Evolutionary conservation across 257 asterid genomes (phyloP), one percentile per base, ranked within the genome.

Genomic region (Solanum sejunctum): DNA sequence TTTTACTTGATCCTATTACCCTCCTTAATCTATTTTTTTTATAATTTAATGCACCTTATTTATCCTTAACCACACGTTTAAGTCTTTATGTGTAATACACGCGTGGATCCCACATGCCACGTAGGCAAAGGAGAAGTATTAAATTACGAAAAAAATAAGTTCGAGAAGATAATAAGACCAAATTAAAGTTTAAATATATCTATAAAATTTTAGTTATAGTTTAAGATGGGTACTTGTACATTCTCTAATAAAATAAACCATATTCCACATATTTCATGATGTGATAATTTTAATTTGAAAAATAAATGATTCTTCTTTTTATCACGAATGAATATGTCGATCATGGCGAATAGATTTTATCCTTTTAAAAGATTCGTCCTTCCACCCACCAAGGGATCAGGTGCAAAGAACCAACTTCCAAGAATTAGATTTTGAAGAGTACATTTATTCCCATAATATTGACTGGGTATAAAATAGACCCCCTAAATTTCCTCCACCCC

Each of bases 341-440:
- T 73, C 81, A 73, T 73, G 81, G 41, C 21, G 61, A 75, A 49
- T 75, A 75, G 2, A 49, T 49, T 49, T 75, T 43, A 75, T 75
- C 45, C 61, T 49, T 8, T 75, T 8, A n/a, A 75, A 49, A 75
- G 39, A 75, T 49, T 75, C 9, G 41, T 75, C 57, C 60, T 23
- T 49, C 60, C n/a, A 64, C n/a, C 57, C 41, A 73, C 58, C 12
- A 75, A 49, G 60, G 61, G 81, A 75, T 49, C 60, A 8, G 81
- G 41, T 75, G 81, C 81, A 47, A 75, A 47, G 81, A 73, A 7
- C 81, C 39, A 47, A 47, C 21, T 13, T 47, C 28, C 80, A 45
- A n/a, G 39, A 45, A 45, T 43, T 72, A 49, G 57, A 45, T n/a
- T 73, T 73, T 28, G 45, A 32, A 75, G 10, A 21, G n/a, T 49